Evolutionary conservation across 331 rosid genomes (phyloP).

Genomic region (Malus hybrid): DNA sequence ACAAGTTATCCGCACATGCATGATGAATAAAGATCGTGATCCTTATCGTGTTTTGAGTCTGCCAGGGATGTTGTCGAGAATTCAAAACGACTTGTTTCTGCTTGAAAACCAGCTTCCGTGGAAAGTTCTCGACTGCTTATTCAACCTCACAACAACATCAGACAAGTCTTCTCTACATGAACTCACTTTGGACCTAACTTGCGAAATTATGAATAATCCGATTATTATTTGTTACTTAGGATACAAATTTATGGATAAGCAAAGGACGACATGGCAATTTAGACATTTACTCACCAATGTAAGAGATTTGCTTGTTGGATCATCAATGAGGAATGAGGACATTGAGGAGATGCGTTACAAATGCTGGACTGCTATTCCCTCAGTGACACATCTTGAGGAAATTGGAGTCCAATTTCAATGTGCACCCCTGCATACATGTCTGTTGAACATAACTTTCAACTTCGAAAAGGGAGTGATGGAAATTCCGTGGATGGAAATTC

Average conservation of each 20-base stretch:
- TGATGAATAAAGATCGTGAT: too few species aligned
- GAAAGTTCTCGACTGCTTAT: too few species aligned
- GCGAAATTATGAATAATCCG: too few species aligned
- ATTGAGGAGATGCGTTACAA: too few species aligned
- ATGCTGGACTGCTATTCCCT: background rate
- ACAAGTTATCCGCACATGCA: background rate
- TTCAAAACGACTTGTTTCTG: background rate
- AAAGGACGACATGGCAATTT: too few species aligned
- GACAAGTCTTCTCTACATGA: too few species aligned
- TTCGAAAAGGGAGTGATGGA: background rate
- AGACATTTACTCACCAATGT: background rate
- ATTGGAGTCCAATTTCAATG: too few species aligned
- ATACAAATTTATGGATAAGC: too few species aligned
- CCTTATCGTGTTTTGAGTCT: background rate
- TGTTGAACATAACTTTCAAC: background rate
- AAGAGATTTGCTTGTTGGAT: background rate
- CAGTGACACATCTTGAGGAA: background rate
- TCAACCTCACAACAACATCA: background rate
- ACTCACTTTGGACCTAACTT: too few species aligned
- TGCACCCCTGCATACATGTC: too few species aligned
- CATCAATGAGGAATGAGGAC: accelerated
- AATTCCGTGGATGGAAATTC: accelerated
- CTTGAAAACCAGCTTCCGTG: background rate
- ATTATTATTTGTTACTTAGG: too few species aligned
- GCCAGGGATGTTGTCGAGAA: background rate